Conservation (phyloP, 805 yeast species). For the Wickerhamiella galacta region DNA sequence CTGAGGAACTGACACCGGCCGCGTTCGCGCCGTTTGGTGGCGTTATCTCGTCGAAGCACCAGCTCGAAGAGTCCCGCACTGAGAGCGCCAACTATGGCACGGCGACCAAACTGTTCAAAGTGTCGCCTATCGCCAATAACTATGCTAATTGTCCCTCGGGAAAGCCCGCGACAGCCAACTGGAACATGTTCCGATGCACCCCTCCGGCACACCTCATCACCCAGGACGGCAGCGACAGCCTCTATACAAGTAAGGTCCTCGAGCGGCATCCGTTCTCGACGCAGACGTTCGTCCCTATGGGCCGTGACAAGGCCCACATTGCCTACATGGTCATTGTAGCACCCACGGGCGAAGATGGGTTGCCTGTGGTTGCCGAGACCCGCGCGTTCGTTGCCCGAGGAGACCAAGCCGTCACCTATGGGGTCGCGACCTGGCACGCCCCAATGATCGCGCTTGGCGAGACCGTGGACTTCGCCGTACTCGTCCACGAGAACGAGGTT, state of each 20-base stretch:
- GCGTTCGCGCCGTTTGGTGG: slow-evolving; percentile 56
- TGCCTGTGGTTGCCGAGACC: slow-evolving; percentile 38
- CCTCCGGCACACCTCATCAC: slow-evolving; percentile 50
- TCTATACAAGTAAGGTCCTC: slow-evolving; percentile 46
- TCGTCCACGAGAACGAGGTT: slow-evolving; percentile 71
- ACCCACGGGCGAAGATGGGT: slow-evolving; percentile 19
- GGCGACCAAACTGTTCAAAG: slow-evolving; percentile 59
- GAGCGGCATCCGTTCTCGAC: slow-evolving; percentile 84
- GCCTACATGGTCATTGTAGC: slow-evolving; percentile 79
- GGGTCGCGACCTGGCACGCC: slow-evolving; percentile 80
- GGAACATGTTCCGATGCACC: slow-evolving; percentile 71
- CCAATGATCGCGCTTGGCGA: slow-evolving; percentile 80
- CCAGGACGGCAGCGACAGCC: not conserved
- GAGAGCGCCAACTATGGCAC: slow-evolving; percentile 84
- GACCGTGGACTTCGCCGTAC: slow-evolving; percentile 67
- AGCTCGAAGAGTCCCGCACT: slow-evolving; percentile 31
- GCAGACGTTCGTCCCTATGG: slow-evolving; percentile 88
- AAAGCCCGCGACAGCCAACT: slow-evolving; percentile 39
- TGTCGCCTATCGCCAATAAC: slow-evolving; percentile 46
- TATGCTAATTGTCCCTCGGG: slow-evolving; percentile 18
- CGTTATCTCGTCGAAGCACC: slow-evolving; percentile 63
- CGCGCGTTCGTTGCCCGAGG: slow-evolving; percentile 65
- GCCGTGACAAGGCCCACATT: slow-evolving; percentile 30
- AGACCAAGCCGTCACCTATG: slow-evolving; percentile 80
- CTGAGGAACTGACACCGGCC: slow-evolving; percentile 48